phyloP scores from a whole-genome alignment of 192 early-diverging fungal genomes.

The Rhizophagus prolifer region DNA sequence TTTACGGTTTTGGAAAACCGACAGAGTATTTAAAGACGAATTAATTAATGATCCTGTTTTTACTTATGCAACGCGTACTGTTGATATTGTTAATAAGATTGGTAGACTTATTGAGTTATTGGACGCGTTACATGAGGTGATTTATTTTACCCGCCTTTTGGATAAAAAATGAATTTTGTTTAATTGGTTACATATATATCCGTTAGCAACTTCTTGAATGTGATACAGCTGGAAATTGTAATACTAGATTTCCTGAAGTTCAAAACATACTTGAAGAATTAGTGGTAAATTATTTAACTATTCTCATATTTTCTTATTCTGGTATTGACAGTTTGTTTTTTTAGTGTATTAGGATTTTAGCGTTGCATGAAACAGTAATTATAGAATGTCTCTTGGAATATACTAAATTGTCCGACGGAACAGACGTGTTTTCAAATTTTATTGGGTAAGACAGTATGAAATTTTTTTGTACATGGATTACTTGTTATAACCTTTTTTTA shows the following conservation, averaged over 20 bases:
- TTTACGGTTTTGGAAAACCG: background rate
- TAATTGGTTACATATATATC: background rate
- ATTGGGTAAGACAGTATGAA: background rate
- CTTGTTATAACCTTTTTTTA: background rate
- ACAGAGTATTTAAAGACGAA: background rate
- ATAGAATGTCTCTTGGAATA: conserved; percentile 24
- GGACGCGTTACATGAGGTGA: conserved; percentile 16
- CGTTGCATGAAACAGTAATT: background rate
- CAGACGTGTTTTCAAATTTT: background rate
- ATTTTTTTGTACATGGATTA: background rate
- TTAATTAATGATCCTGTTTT: background rate
- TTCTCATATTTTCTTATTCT: background rate
- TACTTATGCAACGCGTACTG: background rate
- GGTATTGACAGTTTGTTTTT: background rate
- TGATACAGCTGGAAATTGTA: conserved; percentile 1
- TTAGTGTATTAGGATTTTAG: conserved; percentile 12
- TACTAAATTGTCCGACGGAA: background rate
- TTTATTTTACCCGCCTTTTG: background rate
- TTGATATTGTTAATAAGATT: conserved; percentile 11
- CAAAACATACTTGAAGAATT: conserved; percentile 5
- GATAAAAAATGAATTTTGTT: background rate
- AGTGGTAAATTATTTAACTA: conserved; percentile 8
- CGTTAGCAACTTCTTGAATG: conserved; percentile 6
- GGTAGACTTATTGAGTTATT: conserved; percentile 9
- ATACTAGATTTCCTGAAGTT: conserved; percentile 11